Conservation (phyloP, 192 early-diverging fungal genomes). For the Dimargaris cristalligena region DNA sequence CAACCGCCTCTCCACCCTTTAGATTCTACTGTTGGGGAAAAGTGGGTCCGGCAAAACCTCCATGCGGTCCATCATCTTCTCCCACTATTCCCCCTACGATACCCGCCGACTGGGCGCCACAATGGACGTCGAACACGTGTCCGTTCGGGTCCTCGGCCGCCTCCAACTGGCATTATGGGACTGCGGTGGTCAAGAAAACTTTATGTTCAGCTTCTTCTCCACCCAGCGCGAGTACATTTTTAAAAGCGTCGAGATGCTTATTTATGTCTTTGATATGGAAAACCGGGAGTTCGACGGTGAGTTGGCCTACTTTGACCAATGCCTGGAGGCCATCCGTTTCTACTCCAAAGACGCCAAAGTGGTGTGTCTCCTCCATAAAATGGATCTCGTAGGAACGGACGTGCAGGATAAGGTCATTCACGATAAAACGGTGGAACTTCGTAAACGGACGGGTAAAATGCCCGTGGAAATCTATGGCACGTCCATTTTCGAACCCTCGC, state of each 20-base stretch:
- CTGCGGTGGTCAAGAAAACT: conserved; percentile 86
- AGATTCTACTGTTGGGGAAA: conserved; percentile 97
- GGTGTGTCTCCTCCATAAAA: conserved; percentile 95
- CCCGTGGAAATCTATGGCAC: conserved; percentile 19
- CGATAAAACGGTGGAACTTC: conserved; percentile 16
- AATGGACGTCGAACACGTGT: conserved; percentile 94
- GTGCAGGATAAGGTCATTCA: conserved; percentile 43
- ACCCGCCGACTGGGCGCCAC: conserved; percentile 91
- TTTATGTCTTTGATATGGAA: conserved; percentile 97
- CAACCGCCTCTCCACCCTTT: conserved; percentile 4
- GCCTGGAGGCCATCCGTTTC: conserved; percentile 59
- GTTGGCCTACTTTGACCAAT: conserved; percentile 76
- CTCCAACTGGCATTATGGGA: conserved; percentile 97
- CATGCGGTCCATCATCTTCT: conserved; percentile 97
- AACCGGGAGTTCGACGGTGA: conserved; percentile 80
- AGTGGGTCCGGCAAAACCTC: conserved; percentile 96
- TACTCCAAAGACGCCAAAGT: conserved; percentile 82
- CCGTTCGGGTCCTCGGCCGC: conserved; percentile 89
- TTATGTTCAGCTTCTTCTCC: conserved; percentile 93
- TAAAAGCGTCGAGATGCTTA: conserved; percentile 95
- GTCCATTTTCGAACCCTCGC: conserved; percentile 21
- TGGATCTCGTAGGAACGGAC: conserved; percentile 78
- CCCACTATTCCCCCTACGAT: conserved; percentile 89
- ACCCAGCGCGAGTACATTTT: conserved; percentile 90
- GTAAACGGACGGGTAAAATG: conserved; percentile 16